Conservation (phyloP, 495 filamentous ascomycete species). For the Podospora pseudoanserina region DNA sequence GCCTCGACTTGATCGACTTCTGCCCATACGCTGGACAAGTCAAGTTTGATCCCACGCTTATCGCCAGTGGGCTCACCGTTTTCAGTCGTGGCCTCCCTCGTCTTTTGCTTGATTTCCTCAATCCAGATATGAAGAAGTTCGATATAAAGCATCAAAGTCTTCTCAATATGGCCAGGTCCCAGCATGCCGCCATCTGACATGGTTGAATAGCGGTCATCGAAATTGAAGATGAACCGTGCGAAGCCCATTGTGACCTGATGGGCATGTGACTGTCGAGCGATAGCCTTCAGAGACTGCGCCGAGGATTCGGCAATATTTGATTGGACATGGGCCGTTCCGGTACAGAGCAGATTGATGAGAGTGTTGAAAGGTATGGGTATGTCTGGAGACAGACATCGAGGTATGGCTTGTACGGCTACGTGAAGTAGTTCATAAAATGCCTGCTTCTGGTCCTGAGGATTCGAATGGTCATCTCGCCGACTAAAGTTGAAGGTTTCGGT, state of each 20-base stretch:
- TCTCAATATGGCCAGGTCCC: conserved; percentile 91
- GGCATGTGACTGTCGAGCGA: conserved; percentile 87
- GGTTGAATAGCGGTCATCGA: conserved; percentile 93
- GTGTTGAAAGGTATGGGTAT: conserved; percentile 84
- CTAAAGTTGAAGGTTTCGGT: conserved; percentile 89
- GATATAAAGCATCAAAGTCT: conserved; percentile 85
- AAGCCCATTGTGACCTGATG: conserved; percentile 97
- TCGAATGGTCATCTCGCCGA: conserved; percentile 73
- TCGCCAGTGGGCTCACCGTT: conserved; percentile 56
- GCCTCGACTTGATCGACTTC: conserved; percentile 97
- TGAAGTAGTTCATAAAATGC: conserved; percentile 94
- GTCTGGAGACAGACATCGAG: conserved; percentile 83
- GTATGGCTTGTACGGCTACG: conserved; percentile 91
- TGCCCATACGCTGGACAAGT: conserved; percentile 79
- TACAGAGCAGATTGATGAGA: conserved; percentile 91
- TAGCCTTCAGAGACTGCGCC: conserved; percentile 87
- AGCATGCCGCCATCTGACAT: conserved; percentile 98
- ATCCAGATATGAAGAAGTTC: conserved; percentile 95
- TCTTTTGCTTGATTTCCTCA: conserved; percentile 87
- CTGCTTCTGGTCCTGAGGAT: conserved; percentile 76
- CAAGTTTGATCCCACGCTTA: conserved; percentile 67
- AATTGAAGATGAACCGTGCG: conserved; percentile 94
- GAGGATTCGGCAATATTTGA: conserved; percentile 89
- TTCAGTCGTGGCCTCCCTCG: conserved; percentile 65
- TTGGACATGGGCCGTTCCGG: conserved; percentile 93